These are phyloP conservation scores for Lecanicillium sp. DNA, from an alignment of 2,329 filamentous ascomycete species.

Conservation along the genomic window DNA sequence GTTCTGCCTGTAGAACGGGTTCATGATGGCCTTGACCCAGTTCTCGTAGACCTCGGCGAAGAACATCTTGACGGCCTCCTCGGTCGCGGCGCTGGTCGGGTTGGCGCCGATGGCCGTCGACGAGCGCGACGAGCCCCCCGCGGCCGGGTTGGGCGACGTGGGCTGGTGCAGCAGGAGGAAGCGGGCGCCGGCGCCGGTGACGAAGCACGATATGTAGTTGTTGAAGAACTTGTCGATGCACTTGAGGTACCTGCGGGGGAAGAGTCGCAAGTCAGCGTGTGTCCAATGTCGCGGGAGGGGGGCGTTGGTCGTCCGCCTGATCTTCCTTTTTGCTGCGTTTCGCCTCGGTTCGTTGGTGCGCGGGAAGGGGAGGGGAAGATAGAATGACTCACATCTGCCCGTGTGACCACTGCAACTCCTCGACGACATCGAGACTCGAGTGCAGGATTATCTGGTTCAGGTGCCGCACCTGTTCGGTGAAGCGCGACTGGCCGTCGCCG, in stretches of 20 bases:
- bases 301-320: no score
- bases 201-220: constrained; percentile 89
- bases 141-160: constrained; percentile 30
- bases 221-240: constrained; percentile 96
- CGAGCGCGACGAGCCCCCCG: constrained; percentile 42
- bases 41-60: constrained; percentile 94
- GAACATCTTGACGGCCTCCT: constrained; percentile 93
- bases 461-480: constrained; percentile 80
- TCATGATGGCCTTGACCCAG: constrained; percentile 97
- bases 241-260: constrained; percentile 74
- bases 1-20: constrained; percentile 84
- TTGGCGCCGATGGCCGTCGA: constrained; percentile 74
- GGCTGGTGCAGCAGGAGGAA: constrained; percentile 93
- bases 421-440: constrained; percentile 86
- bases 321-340: no score
- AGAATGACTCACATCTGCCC: constrained; percentile 66
- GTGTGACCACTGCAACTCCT: constrained; percentile 90
- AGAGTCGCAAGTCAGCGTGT: not conserved
- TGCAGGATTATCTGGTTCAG: constrained; percentile 98
- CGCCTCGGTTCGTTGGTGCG: not conserved
- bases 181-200: constrained; percentile 86
- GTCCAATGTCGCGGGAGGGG: not conserved
- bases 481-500: constrained; percentile 86
- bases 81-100: constrained; percentile 81
- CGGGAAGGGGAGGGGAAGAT: not conserved